Conservation (phyloP, 1,284 basidiomycete genomes). For the Trichosporon coremiiforme region DNA sequence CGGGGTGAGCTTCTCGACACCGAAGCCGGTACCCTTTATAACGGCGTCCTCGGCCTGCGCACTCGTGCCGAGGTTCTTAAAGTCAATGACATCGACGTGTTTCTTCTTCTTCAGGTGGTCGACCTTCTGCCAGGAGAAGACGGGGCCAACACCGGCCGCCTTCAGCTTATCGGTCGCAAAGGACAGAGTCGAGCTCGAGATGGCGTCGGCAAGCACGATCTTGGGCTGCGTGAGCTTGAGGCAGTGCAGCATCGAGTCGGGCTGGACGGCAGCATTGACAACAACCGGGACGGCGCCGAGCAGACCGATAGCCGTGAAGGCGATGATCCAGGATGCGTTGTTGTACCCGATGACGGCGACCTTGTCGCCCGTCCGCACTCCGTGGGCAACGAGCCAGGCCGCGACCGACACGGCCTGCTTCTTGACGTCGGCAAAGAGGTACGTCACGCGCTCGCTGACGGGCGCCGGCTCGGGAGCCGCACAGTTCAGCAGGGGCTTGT, state of each 20-base stretch:
- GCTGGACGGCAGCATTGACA: constrained; percentile 43
- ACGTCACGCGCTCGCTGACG: constrained; percentile 22
- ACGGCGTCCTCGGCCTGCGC: not conserved
- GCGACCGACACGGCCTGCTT: constrained; percentile 36
- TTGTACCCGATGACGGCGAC: constrained; percentile 49
- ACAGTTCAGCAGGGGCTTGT: constrained; percentile 43
- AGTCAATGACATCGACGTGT: constrained; percentile 21
- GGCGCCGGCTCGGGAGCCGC: constrained; percentile 28
- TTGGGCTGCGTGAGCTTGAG: constrained; percentile 38
- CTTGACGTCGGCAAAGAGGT: constrained; percentile 40
- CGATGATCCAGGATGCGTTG: constrained; percentile 37
- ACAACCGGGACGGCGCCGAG: constrained; percentile 48
- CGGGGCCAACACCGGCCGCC: not conserved
- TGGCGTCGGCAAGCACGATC: constrained; percentile 45
- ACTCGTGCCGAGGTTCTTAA: not conserved
- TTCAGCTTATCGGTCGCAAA: constrained; percentile 10
- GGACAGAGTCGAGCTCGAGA: constrained; percentile 23
- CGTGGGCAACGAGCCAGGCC: constrained; percentile 41
- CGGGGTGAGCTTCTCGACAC: constrained; percentile 36
- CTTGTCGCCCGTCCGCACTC: constrained; percentile 38
- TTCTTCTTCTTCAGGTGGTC: constrained; percentile 22
- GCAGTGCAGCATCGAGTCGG: constrained; percentile 32
- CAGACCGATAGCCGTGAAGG: constrained; percentile 45
- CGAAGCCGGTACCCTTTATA: constrained; percentile 20
- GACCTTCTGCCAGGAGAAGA: constrained; percentile 25